Conservation (phyloP, 106 monocot species). For the Dendrobium nobile region DNA sequence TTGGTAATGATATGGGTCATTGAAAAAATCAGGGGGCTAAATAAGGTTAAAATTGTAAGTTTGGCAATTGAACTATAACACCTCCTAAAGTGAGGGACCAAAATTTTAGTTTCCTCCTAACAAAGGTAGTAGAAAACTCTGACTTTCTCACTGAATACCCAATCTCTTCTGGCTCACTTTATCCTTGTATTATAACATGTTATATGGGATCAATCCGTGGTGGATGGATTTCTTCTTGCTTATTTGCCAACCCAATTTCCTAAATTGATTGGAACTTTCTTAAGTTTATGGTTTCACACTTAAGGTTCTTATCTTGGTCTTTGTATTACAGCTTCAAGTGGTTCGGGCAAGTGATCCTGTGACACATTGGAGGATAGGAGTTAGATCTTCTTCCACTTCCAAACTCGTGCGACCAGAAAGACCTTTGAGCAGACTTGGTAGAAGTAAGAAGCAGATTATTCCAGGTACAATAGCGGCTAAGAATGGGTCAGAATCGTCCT, state of each 20-base stretch:
- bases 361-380: conserved; percentile 7
- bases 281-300: not conserved
- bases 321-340: conserved; percentile 8
- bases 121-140: no score
- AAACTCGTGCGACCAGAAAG: not conserved
- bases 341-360: conserved; percentile 7
- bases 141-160: no score
- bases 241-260: not conserved
- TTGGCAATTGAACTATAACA: no score
- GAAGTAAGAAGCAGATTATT: conserved; percentile 7
- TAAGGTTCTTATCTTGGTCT: not conserved
- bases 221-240: no score
- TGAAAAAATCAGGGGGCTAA: no score
- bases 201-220: no score
- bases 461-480: not conserved
- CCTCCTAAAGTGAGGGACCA: no score
- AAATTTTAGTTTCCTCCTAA: no score
- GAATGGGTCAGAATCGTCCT: not conserved
- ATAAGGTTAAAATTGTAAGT: no score
- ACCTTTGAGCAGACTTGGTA: conserved; percentile 3
- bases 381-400: conserved; percentile 3
- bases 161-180: no score
- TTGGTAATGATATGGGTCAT: no score
- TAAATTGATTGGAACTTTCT: not conserved
- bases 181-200: no score